Percentiles rank a stretch among this genome's conserved stretches.
phyloP scores from a whole-genome alignment of 1,284 basidiomycete genomes.

The Apiotrichum montevideense region DNA sequence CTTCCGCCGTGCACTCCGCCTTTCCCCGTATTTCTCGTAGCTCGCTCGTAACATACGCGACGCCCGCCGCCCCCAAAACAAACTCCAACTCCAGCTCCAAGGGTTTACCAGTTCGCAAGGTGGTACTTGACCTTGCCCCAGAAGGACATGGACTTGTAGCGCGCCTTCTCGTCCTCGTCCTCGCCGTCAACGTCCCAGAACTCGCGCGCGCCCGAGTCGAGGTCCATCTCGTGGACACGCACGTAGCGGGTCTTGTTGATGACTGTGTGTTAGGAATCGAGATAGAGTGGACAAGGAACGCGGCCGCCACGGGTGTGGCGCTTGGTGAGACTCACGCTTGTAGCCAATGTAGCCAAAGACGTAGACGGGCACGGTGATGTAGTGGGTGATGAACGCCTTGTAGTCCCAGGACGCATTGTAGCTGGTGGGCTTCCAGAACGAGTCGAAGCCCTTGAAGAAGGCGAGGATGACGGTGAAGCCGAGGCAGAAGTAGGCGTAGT shows the following conservation, averaged over 20 bases:
- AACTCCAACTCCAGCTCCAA: too few relatives aligned
- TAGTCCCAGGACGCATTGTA: slow-evolving; percentile 24
- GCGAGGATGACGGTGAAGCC: slow-evolving; percentile 57
- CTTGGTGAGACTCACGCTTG: slow-evolving; percentile 42
- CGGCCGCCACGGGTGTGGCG: too few relatives aligned
- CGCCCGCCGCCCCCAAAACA: too few relatives aligned
- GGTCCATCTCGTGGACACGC: slow-evolving; percentile 56
- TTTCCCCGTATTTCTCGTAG: too few relatives aligned
- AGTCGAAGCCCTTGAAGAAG: slow-evolving; percentile 64
- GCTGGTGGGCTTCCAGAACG: slow-evolving; percentile 41
- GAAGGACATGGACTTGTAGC: slow-evolving; percentile 26
- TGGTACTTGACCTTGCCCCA: slow-evolving; percentile 37
- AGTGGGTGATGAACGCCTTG: slow-evolving; percentile 58
- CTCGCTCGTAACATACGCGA: too few relatives aligned
- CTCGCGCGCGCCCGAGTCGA: slow-evolving; percentile 58
- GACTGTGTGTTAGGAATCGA: slow-evolving; percentile 22
- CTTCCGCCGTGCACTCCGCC: too few relatives aligned
- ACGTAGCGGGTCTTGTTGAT: slow-evolving; percentile 54
- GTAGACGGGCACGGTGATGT: slow-evolving; percentile 50
- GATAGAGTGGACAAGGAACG: background rate
- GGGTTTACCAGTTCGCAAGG: slow-evolving; percentile 38
- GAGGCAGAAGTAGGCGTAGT: slow-evolving; percentile 52
- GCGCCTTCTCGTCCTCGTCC: slow-evolving; percentile 20
- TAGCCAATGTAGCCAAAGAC: slow-evolving; percentile 57
- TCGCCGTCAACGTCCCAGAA: slow-evolving; percentile 60